Evolutionary conservation across 1,284 basidiomycete genomes (phyloP).

Genomic region (Sanghuangporus sanghuang): DNA sequence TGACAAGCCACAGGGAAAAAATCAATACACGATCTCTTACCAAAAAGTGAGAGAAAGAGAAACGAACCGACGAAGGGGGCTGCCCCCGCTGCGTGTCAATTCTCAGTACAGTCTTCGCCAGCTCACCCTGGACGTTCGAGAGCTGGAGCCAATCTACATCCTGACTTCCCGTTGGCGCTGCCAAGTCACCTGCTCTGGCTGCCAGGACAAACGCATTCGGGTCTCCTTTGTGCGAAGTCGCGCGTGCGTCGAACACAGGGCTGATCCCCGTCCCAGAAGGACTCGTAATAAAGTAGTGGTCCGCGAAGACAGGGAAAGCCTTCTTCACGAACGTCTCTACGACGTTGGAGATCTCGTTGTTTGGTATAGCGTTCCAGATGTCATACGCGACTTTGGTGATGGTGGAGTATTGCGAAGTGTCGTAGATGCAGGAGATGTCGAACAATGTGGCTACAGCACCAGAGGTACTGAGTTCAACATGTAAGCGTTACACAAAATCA

Average conservation of each 20-base stretch:
- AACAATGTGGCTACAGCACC: slow-evolving; percentile 56
- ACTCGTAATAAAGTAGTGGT: slow-evolving; percentile 52
- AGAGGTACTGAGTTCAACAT: slow-evolving; percentile 24
- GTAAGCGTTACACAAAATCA: background rate
- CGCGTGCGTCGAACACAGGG: slow-evolving; percentile 58
- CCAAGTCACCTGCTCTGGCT: slow-evolving; percentile 35
- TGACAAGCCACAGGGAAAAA: slow-evolving; percentile 16
- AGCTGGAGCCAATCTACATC: slow-evolving; percentile 59
- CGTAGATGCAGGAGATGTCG: slow-evolving; percentile 52
- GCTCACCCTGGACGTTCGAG: slow-evolving; percentile 37
- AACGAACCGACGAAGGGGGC: slow-evolving; percentile 46
- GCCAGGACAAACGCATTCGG: slow-evolving; percentile 44
- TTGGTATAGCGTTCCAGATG: slow-evolving; percentile 30
- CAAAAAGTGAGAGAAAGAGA: background rate
- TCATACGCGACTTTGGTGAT: slow-evolving; percentile 39
- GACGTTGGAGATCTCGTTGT: slow-evolving; percentile 30
- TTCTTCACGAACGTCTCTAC: slow-evolving; percentile 28
- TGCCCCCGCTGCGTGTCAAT: slow-evolving; percentile 58
- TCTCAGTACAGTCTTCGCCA: slow-evolving; percentile 51
- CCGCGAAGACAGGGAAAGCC: slow-evolving; percentile 35
- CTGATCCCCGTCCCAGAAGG: slow-evolving; percentile 40
- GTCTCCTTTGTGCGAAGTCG: slow-evolving; percentile 34
- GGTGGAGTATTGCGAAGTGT: slow-evolving; percentile 32
- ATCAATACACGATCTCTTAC: background rate
- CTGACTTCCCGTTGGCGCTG: slow-evolving; percentile 38